Evolutionary conservation across 345 rosid species (phyloP), one percentile per base, ranked within the genome.

Genomic region (Cardamine occulta): DNA sequence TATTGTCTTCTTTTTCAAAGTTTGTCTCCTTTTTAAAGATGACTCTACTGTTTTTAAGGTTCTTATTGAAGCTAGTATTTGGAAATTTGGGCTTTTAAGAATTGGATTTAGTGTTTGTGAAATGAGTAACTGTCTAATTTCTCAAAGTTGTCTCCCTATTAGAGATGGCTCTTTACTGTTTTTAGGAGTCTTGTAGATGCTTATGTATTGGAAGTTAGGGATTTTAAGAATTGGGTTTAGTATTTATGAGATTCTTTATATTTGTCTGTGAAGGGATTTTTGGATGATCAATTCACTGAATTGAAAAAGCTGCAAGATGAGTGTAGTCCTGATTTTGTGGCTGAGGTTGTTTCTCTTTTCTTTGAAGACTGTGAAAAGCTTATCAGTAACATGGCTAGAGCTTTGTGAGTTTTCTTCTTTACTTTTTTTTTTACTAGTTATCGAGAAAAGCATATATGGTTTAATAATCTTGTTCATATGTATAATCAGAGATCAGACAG

Each of bases 271-370:
- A 72, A 89, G 95, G 88, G 89, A 18, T 81, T 70, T 71, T 67
- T 91, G 74, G 98, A 93, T 78, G 96, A 93, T 37, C 97, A 91
- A 80, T 89, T 91, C 75, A 77, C 82, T 18, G 89, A 88, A 81
- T 74, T 93, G 70, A 93, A 84, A 80, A 87, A 88, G 84, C 86
- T 91, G 66, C 93, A 89, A 83, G 98, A 93, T 78, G 98, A 88
- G 57, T 86, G 81, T 80, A 91, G 81, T 72, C 97, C 96, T 66
- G 88, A 85, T 80, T 91, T 91, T 81, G 89, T 88, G 35, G 69
- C 78, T 35, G 96, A 91, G 80, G 91, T 93, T 76, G 87, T 82
- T 24, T 54, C 86, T 71, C 88, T 88, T 54, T 93, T 91, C 89
- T 91, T 91, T 80, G 88, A 86, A 29, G 98, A 93, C 74, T 87